Base-by-base conservation (phyloP, 352 stramenopile genomes). In the Pythium guiyangense region DNA sequence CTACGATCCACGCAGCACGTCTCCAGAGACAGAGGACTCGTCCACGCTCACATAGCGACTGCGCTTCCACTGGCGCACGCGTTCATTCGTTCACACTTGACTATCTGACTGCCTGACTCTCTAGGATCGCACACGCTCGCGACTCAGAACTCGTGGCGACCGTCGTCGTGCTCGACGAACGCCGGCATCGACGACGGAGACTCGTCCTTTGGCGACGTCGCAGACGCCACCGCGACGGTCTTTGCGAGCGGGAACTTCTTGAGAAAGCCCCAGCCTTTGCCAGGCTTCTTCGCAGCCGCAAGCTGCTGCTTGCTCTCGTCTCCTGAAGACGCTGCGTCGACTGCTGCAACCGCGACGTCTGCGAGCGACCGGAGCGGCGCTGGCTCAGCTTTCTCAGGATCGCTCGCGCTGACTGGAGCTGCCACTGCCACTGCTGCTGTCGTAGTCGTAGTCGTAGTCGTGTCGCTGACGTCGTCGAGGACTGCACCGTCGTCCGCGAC, bases 81-180 rank as follows among this genome's bases (percentile, higher is more conserved):
- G 4, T 14, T 12, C 43, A 10, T 14, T 12, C 6, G 31, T 37
- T 10, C 8, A 4, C 17, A 22, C 15, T 10, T 15, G 11, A n/a
- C 27, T 26, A 22, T 57, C 42, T 57, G 20, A 34, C 34, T 57
- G 26, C 39, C 25, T 14, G n/a, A 25, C 43, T 48, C 43, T 22
- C 25, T 45, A 12, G 31, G 31, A 37, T 34, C 31, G 12, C 14
- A n/a, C n/a, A 34, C n/a, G 18, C 20, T 17, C 6, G 0, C 3
- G 14, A 2, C 22, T 52, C 31, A 88, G 54, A 88, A 88, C 60
- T 88, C 78, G 56, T 76, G 65, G 52, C 80, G 62, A 45, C 76
- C 77, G 44, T 68, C 55, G 17, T 69, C 75, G 56, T 67, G 71
- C 52, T 70, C 60, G 50, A 80, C 62, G 8, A 37, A 37, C 31